Conservation (phyloP, 257 asterid species). For the Plantago ovata region DNA sequence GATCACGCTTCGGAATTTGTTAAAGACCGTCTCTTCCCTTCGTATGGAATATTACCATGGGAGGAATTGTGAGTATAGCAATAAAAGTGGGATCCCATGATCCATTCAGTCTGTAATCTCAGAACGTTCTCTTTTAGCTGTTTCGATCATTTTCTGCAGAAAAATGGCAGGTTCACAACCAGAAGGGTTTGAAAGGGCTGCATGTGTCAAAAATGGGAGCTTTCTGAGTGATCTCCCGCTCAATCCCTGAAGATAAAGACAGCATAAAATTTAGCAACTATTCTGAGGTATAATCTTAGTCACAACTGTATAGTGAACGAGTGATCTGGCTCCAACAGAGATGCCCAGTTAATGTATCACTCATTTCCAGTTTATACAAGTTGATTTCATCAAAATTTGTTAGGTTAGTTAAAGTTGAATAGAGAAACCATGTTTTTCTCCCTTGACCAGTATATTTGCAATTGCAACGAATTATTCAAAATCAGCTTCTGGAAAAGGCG, state of each 20-base stretch:
- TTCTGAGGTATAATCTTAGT: constrained; percentile 2
- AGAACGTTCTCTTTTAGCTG: constrained; percentile 59
- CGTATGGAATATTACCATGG: not conserved
- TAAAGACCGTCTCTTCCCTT: not conserved
- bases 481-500: too few relatives aligned
- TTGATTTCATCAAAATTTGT: too few relatives aligned
- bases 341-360: too few relatives aligned
- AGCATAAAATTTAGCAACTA: constrained; percentile 9
- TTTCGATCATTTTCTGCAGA: constrained; percentile 65
- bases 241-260: constrained; percentile 69
- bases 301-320: not conserved
- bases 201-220: constrained; percentile 91
- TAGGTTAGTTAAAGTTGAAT: too few relatives aligned
- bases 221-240: constrained; percentile 94
- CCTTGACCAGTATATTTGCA: too few relatives aligned
- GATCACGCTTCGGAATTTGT: not conserved
- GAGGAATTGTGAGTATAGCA: constrained; percentile 3
- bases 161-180: constrained; percentile 54
- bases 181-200: constrained; percentile 67
- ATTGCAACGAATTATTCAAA: too few relatives aligned
- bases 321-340: too few relatives aligned
- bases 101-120: constrained; percentile 56
- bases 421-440: too few relatives aligned
- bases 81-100: constrained; percentile 11
- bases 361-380: too few relatives aligned